Conservation (phyloP, 495 filamentous ascomycete species). For the Coniosporium apollinis region DNA sequence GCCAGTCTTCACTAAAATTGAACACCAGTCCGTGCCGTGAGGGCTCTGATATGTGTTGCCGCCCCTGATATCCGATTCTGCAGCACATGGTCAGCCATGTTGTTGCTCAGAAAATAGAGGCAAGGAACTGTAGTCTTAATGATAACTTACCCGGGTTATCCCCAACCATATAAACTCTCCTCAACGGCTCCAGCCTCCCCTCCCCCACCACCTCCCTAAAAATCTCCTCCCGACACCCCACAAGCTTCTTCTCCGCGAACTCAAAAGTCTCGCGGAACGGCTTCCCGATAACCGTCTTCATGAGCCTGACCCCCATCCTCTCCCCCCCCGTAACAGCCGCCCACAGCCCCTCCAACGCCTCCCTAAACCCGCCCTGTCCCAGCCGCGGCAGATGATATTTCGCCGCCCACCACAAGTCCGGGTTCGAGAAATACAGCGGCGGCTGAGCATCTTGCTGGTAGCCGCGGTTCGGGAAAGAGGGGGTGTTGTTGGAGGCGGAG, state of each 20-base stretch:
- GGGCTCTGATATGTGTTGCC: constrained; percentile 58
- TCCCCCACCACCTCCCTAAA: constrained; percentile 20
- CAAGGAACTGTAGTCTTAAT: neutral
- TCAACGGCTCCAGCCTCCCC: constrained; percentile 28
- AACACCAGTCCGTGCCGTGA: constrained; percentile 55
- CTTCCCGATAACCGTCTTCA: constrained; percentile 65
- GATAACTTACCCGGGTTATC: constrained; percentile 50
- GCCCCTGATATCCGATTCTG: constrained; percentile 73
- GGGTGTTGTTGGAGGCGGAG: constrained; percentile 38
- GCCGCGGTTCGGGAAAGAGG: constrained; percentile 46
- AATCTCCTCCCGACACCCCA: constrained; percentile 36
- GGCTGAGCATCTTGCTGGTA: constrained; percentile 71
- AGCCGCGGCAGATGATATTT: constrained; percentile 71
- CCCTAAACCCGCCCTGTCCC: constrained; percentile 83
- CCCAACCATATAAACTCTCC: constrained; percentile 86
- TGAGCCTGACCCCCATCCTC: constrained; percentile 36
- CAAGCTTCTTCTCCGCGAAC: constrained; percentile 64
- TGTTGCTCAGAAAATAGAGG: neutral
- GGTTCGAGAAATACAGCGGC: constrained; percentile 70
- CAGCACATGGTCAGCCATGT: neutral
- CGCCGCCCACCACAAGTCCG: constrained; percentile 78
- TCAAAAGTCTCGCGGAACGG: constrained; percentile 58
- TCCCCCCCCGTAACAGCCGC: constrained; percentile 46
- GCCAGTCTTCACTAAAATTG: constrained; percentile 70
- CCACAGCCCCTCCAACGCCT: constrained; percentile 67